phyloP scores from a whole-genome alignment of 768 basidiomycete genomes.

The Lentinula guzmanii region DNA sequence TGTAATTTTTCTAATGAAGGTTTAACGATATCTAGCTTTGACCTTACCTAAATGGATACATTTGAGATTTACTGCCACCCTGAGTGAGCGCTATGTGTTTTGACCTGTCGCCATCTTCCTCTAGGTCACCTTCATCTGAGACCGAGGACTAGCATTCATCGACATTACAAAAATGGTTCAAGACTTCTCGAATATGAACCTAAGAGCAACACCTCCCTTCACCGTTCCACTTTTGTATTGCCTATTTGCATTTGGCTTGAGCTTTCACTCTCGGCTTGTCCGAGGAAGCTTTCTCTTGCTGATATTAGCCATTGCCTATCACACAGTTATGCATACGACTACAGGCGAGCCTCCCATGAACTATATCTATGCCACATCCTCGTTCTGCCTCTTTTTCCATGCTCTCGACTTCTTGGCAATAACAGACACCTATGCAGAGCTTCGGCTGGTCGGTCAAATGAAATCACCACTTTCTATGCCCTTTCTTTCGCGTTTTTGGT shows the following conservation, averaged over 20 bases:
- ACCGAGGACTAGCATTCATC: no score
- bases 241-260: not conserved
- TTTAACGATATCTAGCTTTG: no score
- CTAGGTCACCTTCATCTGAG: no score
- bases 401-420: conserved; percentile 23
- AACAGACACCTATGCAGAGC: conserved; percentile 17
- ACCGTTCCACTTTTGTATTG: not conserved
- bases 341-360: conserved; percentile 16
- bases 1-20: no score
- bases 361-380: conserved; percentile 3
- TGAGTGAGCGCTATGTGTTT: no score
- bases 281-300: not conserved
- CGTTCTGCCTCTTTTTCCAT: conserved; percentile 17
- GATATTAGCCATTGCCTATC: conserved; percentile 5
- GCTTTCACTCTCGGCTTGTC: not conserved
- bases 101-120: no score
- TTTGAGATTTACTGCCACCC: no score
- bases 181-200: not conserved
- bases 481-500: conserved; percentile 17
- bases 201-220: not conserved
- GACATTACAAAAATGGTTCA: no score
- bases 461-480: conserved; percentile 7
- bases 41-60: no score
- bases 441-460: conserved; percentile 15
- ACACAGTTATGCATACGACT: conserved; percentile 20